A percentile compares a stretch with the other conserved stretches of the same genome.
Evolutionary conservation across 768 basidiomycete genomes (phyloP).

Genomic region (Udeniomyces megalosporus): DNA sequence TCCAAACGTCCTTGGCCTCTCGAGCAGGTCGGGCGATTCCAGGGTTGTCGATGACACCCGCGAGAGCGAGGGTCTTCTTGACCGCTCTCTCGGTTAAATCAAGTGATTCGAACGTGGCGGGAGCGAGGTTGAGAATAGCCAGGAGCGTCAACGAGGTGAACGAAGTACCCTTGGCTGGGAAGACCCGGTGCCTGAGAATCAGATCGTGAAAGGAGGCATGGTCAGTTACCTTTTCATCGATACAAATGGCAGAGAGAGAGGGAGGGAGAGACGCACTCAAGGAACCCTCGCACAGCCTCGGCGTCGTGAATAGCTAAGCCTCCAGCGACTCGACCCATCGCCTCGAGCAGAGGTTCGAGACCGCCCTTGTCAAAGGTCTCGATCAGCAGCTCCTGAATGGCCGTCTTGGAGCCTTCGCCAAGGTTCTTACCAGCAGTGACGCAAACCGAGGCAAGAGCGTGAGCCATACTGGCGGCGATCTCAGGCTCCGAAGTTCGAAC

Average conservation of each 20-base stretch:
- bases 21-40: constrained; percentile 61
- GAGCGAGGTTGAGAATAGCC: constrained; percentile 28
- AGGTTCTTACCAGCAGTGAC: constrained; percentile 54
- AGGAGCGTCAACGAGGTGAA: constrained; percentile 38
- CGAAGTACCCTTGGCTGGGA: constrained; percentile 27
- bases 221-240: too few relatives aligned
- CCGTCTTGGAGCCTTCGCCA: constrained; percentile 55
- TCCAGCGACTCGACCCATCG: constrained; percentile 46
- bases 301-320: constrained; percentile 44
- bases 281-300: constrained; percentile 47
- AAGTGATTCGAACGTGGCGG: constrained; percentile 51
- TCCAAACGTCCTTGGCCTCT: constrained; percentile 59
- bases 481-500: constrained; percentile 41
- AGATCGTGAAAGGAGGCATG: constrained; percentile 35
- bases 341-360: constrained; percentile 54
- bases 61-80: constrained; percentile 55
- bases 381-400: constrained; percentile 54
- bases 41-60: constrained; percentile 46
- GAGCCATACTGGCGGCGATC: constrained; percentile 56
- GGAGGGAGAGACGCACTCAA: constrained; percentile 43
- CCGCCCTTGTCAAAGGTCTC: constrained; percentile 63
- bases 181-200: constrained; percentile 22
- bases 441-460: constrained; percentile 61
- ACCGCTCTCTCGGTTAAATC: constrained; percentile 46
- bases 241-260: constrained; percentile 38